phyloP scores from a whole-genome alignment of 2,329 filamentous ascomycete species.

The Sporothrix inflata region DNA sequence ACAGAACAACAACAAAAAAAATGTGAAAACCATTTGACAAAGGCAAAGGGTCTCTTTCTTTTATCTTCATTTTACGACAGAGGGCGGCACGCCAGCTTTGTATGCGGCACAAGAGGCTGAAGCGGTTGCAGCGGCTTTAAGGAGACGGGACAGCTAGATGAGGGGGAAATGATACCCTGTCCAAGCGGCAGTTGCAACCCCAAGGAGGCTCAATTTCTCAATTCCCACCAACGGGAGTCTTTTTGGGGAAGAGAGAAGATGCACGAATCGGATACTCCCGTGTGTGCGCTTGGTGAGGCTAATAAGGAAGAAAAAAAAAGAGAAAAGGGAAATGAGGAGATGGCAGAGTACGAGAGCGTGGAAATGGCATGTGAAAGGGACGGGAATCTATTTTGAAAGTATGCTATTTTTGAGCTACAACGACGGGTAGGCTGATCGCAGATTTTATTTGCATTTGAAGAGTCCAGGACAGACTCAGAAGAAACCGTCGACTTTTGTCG shows the following conservation, averaged over 20 bases:
- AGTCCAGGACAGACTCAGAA: too few species aligned
- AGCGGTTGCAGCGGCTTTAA: neutral
- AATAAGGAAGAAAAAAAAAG: neutral
- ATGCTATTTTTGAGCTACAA: too few species aligned
- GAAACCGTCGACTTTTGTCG: too few species aligned
- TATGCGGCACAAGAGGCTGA: neutral
- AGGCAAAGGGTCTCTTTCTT: neutral
- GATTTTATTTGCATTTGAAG: too few species aligned
- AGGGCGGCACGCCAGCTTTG: neutral
- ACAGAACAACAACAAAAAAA: neutral
- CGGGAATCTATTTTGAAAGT: neutral
- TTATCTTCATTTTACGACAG: neutral
- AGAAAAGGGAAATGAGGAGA: too few species aligned
- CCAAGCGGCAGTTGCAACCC: neutral
- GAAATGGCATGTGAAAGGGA: neutral
- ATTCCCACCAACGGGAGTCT: neutral
- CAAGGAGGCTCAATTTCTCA: too few species aligned
- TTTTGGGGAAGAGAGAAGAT: neutral
- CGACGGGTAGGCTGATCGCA: too few species aligned
- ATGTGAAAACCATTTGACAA: neutral
- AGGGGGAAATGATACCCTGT: neutral
- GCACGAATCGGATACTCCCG: neutral
- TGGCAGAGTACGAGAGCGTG: neutral
- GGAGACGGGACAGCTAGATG: neutral
- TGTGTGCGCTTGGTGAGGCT: neutral